A percentile compares a stretch with the other conserved stretches of the same genome.
phyloP scores from a whole-genome alignment of 352 stramenopile genomes.

The Phytophthora pistaciae region DNA sequence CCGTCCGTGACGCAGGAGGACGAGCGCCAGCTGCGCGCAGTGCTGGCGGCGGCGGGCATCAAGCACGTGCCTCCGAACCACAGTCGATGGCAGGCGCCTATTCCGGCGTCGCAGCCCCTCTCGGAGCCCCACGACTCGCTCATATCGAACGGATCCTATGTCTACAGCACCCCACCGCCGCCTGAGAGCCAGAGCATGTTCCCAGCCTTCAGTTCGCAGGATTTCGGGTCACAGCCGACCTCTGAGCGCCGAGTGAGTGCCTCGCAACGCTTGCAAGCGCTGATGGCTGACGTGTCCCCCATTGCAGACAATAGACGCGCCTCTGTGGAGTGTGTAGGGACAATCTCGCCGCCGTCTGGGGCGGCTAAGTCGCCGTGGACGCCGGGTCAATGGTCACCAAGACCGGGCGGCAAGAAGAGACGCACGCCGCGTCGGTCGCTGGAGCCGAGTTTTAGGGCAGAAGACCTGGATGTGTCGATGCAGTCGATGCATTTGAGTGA shows the following conservation, averaged over 20 bases:
- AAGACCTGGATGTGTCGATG: conserved; percentile 73
- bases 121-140: conserved; percentile 22
- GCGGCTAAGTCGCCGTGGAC: conserved; percentile 43
- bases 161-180: conserved; percentile 66
- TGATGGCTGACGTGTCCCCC: conserved; percentile 68
- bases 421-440: conserved; percentile 32
- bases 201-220: conserved; percentile 65
- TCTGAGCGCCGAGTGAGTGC: conserved; percentile 38
- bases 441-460: conserved; percentile 32
- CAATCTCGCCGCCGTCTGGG: conserved; percentile 36
- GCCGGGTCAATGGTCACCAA: conserved; percentile 26
- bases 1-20: conserved; percentile 41
- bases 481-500: conserved; percentile 77
- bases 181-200: conserved; percentile 49
- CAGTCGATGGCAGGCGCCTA: conserved; percentile 39
- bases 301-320: conserved; percentile 45
- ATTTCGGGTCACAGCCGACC: conserved; percentile 45
- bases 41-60: conserved; percentile 42
- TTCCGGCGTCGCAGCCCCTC: conserved; percentile 25
- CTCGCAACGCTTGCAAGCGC: conserved; percentile 61
- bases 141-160: conserved; percentile 63
- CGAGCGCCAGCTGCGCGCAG: conserved; percentile 45
- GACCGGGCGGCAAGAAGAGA: conserved; percentile 29
- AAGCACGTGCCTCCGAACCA: conserved; percentile 43
- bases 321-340: conserved; percentile 35